These are phyloP conservation scores for Balakata baccata DNA, from an alignment of 345 rosid genomes.

Conservation along the genomic window DNA sequence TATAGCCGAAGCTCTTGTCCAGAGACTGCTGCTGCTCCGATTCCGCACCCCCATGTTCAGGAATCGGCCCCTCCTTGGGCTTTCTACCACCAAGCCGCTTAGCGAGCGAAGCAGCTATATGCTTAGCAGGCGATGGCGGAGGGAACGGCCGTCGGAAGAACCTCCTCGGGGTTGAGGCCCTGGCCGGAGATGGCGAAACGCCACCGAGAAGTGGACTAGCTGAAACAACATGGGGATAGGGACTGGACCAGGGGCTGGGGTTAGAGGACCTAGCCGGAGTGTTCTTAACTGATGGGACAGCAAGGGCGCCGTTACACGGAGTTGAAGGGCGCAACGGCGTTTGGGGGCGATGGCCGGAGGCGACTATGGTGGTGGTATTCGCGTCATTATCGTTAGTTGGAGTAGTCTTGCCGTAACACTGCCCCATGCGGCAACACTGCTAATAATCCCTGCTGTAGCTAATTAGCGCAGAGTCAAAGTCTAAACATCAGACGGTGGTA, in stretches of 20 bases:
- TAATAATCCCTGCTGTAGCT: conserved; percentile 19
- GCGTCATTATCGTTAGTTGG: conserved; percentile 40
- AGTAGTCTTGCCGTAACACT: conserved; percentile 77
- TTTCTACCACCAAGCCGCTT: conserved; percentile 51
- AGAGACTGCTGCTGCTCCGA: conserved; percentile 49
- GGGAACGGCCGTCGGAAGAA: conserved; percentile 86
- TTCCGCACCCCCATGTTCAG: conserved; percentile 57
- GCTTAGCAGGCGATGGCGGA: conserved; percentile 98
- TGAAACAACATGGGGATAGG: conserved; percentile 50
- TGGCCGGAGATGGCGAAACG: conserved; percentile 77
- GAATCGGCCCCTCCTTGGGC: conserved; percentile 65
- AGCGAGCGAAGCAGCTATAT: conserved; percentile 67
- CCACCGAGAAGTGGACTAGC: conserved; percentile 80
- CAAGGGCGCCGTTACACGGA: conserved; percentile 43
- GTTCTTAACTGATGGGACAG: conserved; percentile 40
- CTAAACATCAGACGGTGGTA: conserved; percentile 23
- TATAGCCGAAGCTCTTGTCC: conserved; percentile 84
- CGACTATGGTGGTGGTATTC: conserved; percentile 45
- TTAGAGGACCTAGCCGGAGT: conserved; percentile 65
- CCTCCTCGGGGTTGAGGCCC: conserved; percentile 78
- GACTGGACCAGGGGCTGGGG: conserved; percentile 54
- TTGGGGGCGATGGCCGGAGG: conserved; percentile 48
- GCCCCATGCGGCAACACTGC: conserved; percentile 54
- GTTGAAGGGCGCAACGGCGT: conserved; percentile 42
- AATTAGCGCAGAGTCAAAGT: conserved; percentile 30